Base-by-base conservation (phyloP, 1,139 yeast genomes). In the Candida sp. region DNA sequence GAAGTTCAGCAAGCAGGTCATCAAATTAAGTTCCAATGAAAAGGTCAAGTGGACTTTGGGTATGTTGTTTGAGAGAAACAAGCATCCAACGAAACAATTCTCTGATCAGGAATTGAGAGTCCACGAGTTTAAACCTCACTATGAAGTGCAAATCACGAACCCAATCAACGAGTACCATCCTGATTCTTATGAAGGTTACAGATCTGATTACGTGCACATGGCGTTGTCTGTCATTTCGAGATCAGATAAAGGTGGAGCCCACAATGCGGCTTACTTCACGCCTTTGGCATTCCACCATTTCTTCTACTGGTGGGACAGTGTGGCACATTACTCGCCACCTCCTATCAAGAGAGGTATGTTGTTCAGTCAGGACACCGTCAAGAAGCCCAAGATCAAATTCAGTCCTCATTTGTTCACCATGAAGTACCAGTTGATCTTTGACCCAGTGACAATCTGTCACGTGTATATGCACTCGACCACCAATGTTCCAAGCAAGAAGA, bases 291-390 rank as follows among this genome's bases (percentile, higher is more conserved):
- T 91, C 56, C 69, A 72, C 9, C 88, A 88, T 59, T 93, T 93
- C 72, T 84, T 82, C 61, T 69, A 72, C 39, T 94, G 98, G 98
- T 92, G 97, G 97, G 70, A 77, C 46, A 78, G 87, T 49, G 84
- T 94, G 61, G 84, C 87, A 27, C 84, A 90, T 43, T 80, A 82
- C 32, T 72, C 88, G 31, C 86, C 96, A 4, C 72, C 90, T 35
- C 97, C 98, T 0, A 80, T 90, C 3, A 80, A 91, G 52, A 78
- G 81, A 41, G 98, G 98, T 0, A 70, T 72, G 11, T 66, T 94
- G 25, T 94, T 90, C 60, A 59, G 59, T 3, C 57, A 62, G 26
- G 66, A 67, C 22, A 54, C 65, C n/a, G 66, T 63, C 33, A 66
- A 70, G 42, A 62, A 65, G 26, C 62, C 73, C 0, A 74, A 75